Percentiles rank a stretch among this genome's conserved stretches.
Evolutionary conservation across 106 monocot genomes (phyloP).

Genomic region (Dioscorea dumetorum): DNA sequence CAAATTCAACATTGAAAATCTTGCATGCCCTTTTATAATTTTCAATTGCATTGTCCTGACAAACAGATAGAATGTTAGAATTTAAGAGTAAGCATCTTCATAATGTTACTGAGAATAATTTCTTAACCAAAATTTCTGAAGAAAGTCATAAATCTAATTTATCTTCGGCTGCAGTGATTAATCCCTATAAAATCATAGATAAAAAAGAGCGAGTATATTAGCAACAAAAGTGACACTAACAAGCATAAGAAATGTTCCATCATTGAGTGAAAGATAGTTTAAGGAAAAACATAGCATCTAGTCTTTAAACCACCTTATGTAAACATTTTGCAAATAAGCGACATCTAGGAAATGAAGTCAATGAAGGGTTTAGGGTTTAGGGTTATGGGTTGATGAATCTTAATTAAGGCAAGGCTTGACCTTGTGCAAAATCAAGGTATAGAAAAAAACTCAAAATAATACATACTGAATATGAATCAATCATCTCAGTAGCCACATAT

Average conservation of each 20-base stretch:
- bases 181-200: background rate
- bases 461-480: too few species aligned
- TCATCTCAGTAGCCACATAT: too few species aligned
- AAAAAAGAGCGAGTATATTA: background rate
- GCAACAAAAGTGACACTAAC: background rate
- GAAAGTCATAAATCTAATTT: background rate
- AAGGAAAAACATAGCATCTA: too few species aligned
- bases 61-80: conserved; percentile 9
- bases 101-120: background rate
- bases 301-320: too few species aligned
- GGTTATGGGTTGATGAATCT: too few species aligned
- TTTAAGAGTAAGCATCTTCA: background rate
- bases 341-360: too few species aligned
- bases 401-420: too few species aligned
- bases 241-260: background rate
- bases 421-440: too few species aligned
- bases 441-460: too few species aligned
- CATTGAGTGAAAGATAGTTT: background rate
- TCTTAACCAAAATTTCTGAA: background rate
- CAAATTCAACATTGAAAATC: conserved; percentile 72
- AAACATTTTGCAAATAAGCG: too few species aligned
- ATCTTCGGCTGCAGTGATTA: too few species aligned
- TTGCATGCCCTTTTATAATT: conserved; percentile 83
- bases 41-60: conserved; percentile 73
- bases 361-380: too few species aligned